phyloP scores from a whole-genome alignment of 2,329 filamentous ascomycete genomes.

The Sarocladium oryzae region DNA sequence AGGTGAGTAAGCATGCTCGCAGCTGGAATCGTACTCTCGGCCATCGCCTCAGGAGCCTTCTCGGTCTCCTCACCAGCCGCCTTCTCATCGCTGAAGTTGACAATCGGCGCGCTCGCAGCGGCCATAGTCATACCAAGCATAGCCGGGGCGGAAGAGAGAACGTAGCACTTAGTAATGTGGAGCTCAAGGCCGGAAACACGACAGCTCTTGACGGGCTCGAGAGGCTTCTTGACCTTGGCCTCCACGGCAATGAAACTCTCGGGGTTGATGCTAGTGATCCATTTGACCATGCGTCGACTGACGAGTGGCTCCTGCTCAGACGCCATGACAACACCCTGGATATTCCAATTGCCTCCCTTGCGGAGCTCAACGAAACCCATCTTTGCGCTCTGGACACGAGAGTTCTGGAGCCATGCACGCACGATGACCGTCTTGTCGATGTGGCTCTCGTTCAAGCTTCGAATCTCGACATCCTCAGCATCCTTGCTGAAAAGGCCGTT shows the following conservation, averaged over 20 bases:
- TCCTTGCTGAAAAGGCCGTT: constrained; percentile 48
- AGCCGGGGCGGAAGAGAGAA: constrained; percentile 59
- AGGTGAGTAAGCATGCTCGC: constrained; percentile 80
- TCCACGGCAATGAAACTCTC: constrained; percentile 82
- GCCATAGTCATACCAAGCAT: constrained; percentile 52
- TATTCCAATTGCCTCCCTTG: constrained; percentile 62
- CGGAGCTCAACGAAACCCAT: constrained; percentile 80
- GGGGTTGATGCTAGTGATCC: constrained; percentile 64
- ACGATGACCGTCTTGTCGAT: constrained; percentile 67
- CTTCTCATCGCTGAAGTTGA: constrained; percentile 54
- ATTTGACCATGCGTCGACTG: constrained; percentile 92
- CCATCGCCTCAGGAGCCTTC: constrained; percentile 20
- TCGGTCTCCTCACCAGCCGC: constrained; percentile 35
- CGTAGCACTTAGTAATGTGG: constrained; percentile 79
- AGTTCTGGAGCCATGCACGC: constrained; percentile 79
- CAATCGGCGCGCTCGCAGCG: constrained; percentile 47
- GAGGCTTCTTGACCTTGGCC: constrained; percentile 71
- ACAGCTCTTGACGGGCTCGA: constrained; percentile 83
- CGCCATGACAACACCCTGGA: constrained; percentile 70
- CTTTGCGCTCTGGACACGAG: constrained; percentile 75
- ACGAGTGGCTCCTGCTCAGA: constrained; percentile 62
- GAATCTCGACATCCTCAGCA: constrained; percentile 53
- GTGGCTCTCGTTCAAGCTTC: constrained; percentile 56
- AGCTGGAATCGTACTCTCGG: constrained; percentile 36
- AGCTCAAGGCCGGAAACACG: constrained; percentile 76